Percentiles rank a stretch among this genome's conserved stretches.
Conservation (phyloP, 805 yeast species). For the Saccharomycopsis sp. region DNA sequence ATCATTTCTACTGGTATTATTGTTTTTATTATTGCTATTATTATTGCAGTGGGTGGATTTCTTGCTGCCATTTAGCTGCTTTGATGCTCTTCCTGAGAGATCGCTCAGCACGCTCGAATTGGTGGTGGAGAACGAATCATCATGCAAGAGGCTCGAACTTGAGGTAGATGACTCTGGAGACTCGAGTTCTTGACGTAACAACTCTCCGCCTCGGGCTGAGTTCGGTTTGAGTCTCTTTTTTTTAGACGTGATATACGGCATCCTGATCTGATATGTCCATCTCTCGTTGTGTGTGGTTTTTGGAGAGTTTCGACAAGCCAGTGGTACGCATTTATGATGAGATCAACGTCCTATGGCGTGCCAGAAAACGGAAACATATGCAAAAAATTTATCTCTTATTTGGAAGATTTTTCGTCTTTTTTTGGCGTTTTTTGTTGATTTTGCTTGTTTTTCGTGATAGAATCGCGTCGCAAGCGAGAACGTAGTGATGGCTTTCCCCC, state of each 20-base stretch:
- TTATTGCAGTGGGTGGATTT: not conserved
- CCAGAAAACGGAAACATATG: not conserved
- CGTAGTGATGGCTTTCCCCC: not conserved
- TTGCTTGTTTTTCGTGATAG: not conserved
- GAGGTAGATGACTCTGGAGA: too few species aligned
- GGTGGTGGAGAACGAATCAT: not conserved
- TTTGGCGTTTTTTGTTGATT: not conserved
- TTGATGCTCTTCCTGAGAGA: not conserved
- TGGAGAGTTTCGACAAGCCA: not conserved
- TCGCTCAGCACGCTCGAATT: not conserved
- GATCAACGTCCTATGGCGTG: not conserved
- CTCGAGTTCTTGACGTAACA: constrained; percentile 26
- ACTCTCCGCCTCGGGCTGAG: constrained; percentile 26
- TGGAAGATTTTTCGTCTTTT: not conserved
- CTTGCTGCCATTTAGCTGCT: not conserved
- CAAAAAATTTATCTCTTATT: not conserved
- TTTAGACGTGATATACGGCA: not conserved
- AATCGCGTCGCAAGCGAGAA: not conserved
- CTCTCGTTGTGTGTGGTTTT: not conserved
- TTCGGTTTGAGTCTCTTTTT: constrained; percentile 13
- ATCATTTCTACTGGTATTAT: constrained; percentile 29
- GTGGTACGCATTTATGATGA: not conserved
- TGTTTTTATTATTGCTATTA: constrained; percentile 12
- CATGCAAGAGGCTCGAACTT: not conserved
- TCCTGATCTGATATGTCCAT: not conserved